Conservation (phyloP, 1,284 basidiomycete species). For the Naganishia sp. region DNA sequence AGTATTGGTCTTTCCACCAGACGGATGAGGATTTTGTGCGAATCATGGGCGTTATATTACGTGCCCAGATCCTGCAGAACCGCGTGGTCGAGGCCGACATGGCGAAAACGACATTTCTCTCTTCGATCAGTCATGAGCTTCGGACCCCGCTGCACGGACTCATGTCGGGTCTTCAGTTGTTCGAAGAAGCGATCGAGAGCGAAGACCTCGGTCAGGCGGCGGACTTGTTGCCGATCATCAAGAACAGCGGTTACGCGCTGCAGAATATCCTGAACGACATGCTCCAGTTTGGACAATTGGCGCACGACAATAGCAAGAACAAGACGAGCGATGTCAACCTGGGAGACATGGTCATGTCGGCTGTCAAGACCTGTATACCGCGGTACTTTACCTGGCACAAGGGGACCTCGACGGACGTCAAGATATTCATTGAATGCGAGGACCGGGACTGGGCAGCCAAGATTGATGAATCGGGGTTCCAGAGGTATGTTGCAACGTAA, state of each 20-base stretch:
- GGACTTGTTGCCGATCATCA: conserved; percentile 34
- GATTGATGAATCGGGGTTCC: conserved; percentile 37
- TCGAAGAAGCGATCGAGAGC: conserved; percentile 32
- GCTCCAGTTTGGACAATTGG: conserved; percentile 39
- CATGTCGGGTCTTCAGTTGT: conserved; percentile 41
- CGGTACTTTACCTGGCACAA: conserved; percentile 24
- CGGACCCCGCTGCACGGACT: conserved; percentile 45
- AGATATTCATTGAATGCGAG: conserved; percentile 35
- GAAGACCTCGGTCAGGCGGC: conserved; percentile 29
- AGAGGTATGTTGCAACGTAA: conserved; percentile 34
- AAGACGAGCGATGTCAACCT: conserved; percentile 34
- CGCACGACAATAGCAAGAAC: conserved; percentile 24
- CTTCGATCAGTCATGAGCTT: conserved; percentile 46
- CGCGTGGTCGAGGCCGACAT: conserved; percentile 41
- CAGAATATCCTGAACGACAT: conserved; percentile 41
- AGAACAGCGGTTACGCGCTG: conserved; percentile 39
- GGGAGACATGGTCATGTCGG: conserved; percentile 23
- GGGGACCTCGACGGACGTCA: conserved; percentile 11
- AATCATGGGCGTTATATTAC: conserved; percentile 38
- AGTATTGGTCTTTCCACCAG: conserved; percentile 28
- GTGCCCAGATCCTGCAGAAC: conserved; percentile 36
- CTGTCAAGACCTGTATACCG: conserved; percentile 33
- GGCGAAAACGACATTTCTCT: conserved; percentile 45
- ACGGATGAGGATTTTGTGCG: conserved; percentile 37
- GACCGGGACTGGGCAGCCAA: conserved; percentile 39